Percentiles rank a stretch among this genome's conserved stretches.
phyloP scores from a whole-genome alignment of 169 alveolate species.

The Cryptosporidium meleagridis region DNA sequence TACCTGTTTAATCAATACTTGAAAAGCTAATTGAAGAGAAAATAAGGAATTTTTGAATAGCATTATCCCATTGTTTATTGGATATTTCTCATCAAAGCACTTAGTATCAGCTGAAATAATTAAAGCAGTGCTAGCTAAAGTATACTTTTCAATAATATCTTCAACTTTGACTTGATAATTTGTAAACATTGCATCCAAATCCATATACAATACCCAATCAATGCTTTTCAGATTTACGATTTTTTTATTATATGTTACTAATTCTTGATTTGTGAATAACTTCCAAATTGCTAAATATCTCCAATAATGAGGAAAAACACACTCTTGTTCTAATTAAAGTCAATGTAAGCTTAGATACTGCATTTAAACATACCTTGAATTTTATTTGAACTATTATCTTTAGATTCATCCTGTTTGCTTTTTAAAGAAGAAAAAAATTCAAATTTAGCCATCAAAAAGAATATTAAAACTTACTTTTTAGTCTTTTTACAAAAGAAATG shows the following conservation, averaged over 20 bases:
- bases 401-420: neutral
- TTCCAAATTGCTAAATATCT: constrained; percentile 75
- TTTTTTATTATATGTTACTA: neutral
- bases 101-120: constrained; percentile 74
- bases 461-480: constrained; percentile 1
- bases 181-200: constrained; percentile 75
- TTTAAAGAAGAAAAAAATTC: neutral
- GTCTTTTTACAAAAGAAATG: constrained; percentile 50
- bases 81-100: constrained; percentile 74
- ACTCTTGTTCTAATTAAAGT: neutral
- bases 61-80: constrained; percentile 75
- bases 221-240: neutral
- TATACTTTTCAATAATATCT: constrained; percentile 27
- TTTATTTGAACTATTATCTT: neutral
- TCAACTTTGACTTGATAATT: constrained; percentile 60
- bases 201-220: constrained; percentile 74
- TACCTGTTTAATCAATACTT: constrained; percentile 53
- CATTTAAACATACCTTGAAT: constrained; percentile 30
- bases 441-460: neutral
- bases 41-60: constrained; percentile 36
- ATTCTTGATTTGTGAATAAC: constrained; percentile 36
- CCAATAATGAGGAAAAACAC: constrained; percentile 72
- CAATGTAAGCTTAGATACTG: neutral
- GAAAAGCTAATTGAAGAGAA: constrained; percentile 47
- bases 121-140: constrained; percentile 21